Base-by-base conservation (phyloP, 2,329 filamentous ascomycete genomes). In the Fusarium fujikuroi region DNA sequence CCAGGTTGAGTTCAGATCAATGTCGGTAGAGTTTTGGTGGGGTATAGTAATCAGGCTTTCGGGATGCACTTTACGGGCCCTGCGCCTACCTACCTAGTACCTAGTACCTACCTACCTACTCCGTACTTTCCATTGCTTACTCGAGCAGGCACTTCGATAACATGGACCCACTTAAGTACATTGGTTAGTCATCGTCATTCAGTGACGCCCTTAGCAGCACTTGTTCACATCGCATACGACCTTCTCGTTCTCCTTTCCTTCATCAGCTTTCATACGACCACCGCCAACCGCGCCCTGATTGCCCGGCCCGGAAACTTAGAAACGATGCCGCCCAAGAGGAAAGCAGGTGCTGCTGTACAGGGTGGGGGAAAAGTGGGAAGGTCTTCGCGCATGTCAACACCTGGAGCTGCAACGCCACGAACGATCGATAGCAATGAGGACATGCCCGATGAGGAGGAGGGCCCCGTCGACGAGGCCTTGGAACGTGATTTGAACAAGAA, bases 321-420 rank as follows among this genome's bases (percentile, higher is more conserved):
- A 69, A 67, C 30, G 94, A 94, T 94, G 92, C 89, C 92, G 72
- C 85, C 87, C 23, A 94, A 94, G 84, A 88, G 92, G 79, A 94
- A 94, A 84, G 92, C 92, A 69, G 78, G 80, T 68, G 76, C 79
- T 79, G 84, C 83, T 75, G 84, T 84, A 64, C 82, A 84, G 64
- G 86, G 84, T 60, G 82, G 83, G 43, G 79, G 84, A 34, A 92
- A 92, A 81, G 84, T 85, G 36, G 88, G 88, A 65, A 88, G 86
- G 77, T 84, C 85, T 23, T 91, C 89, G 44, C 85, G 85, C 62
- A 81, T 86, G 66, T 91, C 90, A 50, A 92, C 90, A 11, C 90
- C 90, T 10, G 89, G 90, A 56, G 86, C 87, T 23, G 87, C 83
- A 34, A 91, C 90, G 34, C 89, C 89, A 70, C 86, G 87, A 76